Conservation (phyloP, 192 early-diverging fungal genomes). For the Podila verticillata region DNA sequence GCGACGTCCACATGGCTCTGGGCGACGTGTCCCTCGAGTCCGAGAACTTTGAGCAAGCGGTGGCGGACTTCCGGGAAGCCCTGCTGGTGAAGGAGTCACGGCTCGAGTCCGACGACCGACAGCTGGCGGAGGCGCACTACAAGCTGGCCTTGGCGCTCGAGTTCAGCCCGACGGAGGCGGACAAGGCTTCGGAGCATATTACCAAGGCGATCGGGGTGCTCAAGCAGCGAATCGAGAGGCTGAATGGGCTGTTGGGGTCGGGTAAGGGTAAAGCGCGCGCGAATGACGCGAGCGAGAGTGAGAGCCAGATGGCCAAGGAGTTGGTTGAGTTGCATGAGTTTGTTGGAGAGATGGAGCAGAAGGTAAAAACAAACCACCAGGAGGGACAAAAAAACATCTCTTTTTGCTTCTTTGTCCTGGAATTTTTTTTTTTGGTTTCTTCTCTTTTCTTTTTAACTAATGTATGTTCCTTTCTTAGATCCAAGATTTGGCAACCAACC, state of each 20-base stretch:
- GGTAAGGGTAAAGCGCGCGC: slow-evolving; percentile 61
- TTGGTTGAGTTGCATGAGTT: slow-evolving; percentile 68
- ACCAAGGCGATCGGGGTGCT: slow-evolving; percentile 66
- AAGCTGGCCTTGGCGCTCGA: slow-evolving; percentile 76
- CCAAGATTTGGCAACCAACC: slow-evolving; percentile 52
- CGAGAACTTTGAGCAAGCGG: slow-evolving; percentile 77
- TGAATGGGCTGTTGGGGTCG: slow-evolving; percentile 48
- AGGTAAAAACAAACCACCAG: slow-evolving; percentile 52
- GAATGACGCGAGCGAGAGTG: slow-evolving; percentile 28
- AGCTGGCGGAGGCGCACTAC: slow-evolving; percentile 78
- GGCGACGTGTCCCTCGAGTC: slow-evolving; percentile 89
- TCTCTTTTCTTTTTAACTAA: slow-evolving; percentile 1
- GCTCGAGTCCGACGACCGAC: slow-evolving; percentile 61
- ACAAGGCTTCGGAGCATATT: slow-evolving; percentile 64
- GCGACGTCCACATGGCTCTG: slow-evolving; percentile 77
- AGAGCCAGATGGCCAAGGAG: slow-evolving; percentile 58
- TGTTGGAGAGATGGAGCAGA: slow-evolving; percentile 71
- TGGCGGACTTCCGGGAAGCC: slow-evolving; percentile 66
- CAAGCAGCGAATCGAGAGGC: slow-evolving; percentile 54
- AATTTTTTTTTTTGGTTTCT: not conserved
- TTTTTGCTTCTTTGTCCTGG: not conserved
- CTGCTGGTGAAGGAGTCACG: slow-evolving; percentile 62
- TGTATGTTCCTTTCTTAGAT: slow-evolving; percentile 16
- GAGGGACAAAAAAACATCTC: not conserved
- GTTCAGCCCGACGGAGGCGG: slow-evolving; percentile 56